Evolutionary conservation across 2,329 filamentous ascomycete species (phyloP), one percentile per base, ranked within the genome.

Genomic region (Fusarium sp.): DNA sequence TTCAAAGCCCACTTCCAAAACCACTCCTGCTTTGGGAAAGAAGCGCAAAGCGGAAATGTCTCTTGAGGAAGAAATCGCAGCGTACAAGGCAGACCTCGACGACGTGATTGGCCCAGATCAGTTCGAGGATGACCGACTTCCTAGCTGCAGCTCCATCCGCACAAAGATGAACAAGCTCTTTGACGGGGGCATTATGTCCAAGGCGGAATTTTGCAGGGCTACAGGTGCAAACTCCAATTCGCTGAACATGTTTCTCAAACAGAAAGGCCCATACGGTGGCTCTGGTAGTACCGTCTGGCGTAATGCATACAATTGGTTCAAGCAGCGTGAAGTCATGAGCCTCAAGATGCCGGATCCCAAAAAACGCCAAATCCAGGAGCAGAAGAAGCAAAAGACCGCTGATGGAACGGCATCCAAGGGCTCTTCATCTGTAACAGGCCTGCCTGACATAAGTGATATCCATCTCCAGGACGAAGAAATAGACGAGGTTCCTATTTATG

Each of bases 81-180:
- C 40, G 3, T 53, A 65, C 33, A 65, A 23, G 11, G 20, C 20
- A 8, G 28, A 59, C 7, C 36, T 65, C 2, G 20, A 47, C 20
- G n/a, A 65, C 4, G 10, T 31, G 4, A 12, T 57, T 3, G 8
- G 8, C 4, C 7, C 5, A 6, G 38, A 15, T 20, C 6, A 30
- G 1, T 64, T 64, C 40, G 51, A 64, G 18, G 10, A 64, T 13
- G 37, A 41, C 13, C 15, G 2, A 2, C 50, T 45, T 15, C 37
- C 33, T 2, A 46, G 33, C 16, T 64, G 44, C 20, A 15, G 12
- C 16, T 7, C 18, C 11, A 57, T 64, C 3, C 59, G 61, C 12
- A 26, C 23, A 26, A 64, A 41, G 4, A 6, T 64, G 4, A 64
- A 64, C 6, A 64, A 64, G 18, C 58, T 64, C 4, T 50, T 64